Conservation (phyloP, 208 protist species). For the Wallacemonas rigidus region DNA sequence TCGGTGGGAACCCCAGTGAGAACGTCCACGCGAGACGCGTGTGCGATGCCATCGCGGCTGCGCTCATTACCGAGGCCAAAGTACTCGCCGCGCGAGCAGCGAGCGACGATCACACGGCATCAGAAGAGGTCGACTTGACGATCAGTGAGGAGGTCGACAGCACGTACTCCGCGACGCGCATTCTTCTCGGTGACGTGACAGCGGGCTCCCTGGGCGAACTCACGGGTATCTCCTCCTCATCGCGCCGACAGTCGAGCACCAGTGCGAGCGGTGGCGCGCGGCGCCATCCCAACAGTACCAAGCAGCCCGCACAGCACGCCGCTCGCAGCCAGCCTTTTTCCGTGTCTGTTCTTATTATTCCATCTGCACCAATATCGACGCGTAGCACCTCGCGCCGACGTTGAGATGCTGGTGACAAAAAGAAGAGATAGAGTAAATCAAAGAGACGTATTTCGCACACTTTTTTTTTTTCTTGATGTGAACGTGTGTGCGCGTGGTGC, state of each 20-base stretch:
- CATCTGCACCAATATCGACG: not conserved
- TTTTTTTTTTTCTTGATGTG: slow-evolving; percentile 9
- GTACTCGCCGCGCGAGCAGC: slow-evolving; percentile 4
- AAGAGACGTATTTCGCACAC: not conserved
- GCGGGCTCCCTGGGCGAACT: not conserved
- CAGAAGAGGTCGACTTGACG: too few species aligned
- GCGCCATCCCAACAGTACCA: not conserved
- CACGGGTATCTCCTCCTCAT: not conserved
- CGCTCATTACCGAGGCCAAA: slow-evolving; percentile 30
- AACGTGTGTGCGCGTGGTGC: too few species aligned
- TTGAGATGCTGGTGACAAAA: not conserved
- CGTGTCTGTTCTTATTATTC: slow-evolving; percentile 19
- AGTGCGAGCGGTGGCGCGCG: not conserved
- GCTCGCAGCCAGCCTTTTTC: not conserved
- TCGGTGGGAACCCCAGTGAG: not conserved
- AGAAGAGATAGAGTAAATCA: slow-evolving; percentile 1
- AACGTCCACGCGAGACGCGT: slow-evolving; percentile 20
- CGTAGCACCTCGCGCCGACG: not conserved
- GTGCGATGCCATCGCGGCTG: slow-evolving; percentile 40
- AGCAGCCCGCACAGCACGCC: not conserved
- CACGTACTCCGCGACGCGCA: not conserved
- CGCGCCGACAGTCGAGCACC: too few species aligned
- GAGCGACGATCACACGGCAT: not conserved
- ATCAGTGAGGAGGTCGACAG: not conserved
- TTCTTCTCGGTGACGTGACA: slow-evolving; percentile 15